phyloP scores from a whole-genome alignment of 345 rosid genomes.

The Luvunga scandens region DNA sequence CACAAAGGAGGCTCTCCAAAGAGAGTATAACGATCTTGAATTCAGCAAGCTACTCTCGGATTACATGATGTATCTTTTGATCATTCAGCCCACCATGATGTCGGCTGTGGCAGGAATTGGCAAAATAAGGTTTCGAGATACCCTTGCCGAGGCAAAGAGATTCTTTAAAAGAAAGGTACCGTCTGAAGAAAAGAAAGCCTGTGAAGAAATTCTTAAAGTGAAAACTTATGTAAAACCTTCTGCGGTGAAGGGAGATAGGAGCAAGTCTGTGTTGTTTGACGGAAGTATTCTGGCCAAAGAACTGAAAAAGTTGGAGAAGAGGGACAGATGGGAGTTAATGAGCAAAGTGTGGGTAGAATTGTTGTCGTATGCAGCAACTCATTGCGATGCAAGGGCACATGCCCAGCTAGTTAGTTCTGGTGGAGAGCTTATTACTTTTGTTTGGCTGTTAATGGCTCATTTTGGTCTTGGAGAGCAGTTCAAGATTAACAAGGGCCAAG shows the following conservation, averaged over 20 bases:
- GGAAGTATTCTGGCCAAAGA: conserved; percentile 59
- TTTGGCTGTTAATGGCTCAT: conserved; percentile 72
- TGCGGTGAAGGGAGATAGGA: neutral
- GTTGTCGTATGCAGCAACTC: conserved; percentile 53
- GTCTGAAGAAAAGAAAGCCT: neutral
- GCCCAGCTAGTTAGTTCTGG: conserved; percentile 62
- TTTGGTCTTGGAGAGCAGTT: conserved; percentile 57
- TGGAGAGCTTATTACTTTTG: conserved; percentile 33
- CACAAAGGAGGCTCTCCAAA: too few species aligned
- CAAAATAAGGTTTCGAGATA: conserved; percentile 49
- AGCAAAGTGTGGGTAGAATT: conserved; percentile 68
- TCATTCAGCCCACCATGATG: conserved; percentile 51
- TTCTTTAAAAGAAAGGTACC: conserved; percentile 32
- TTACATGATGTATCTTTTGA: conserved; percentile 60
- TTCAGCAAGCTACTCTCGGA: conserved; percentile 52
- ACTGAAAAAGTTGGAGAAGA: conserved; percentile 6
- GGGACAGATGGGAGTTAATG: conserved; percentile 47
- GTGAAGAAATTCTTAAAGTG: neutral
- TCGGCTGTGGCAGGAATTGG: conserved; percentile 55
- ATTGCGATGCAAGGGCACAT: conserved; percentile 52
- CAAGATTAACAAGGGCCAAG: conserved; percentile 24
- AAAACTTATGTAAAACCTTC: conserved; percentile 38
- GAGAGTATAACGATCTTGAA: conserved; percentile 5
- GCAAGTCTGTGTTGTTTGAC: conserved; percentile 13
- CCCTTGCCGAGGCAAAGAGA: conserved; percentile 41